Conservation (phyloP, 805 yeast species). For the Kluyveromyces lactis region DNA sequence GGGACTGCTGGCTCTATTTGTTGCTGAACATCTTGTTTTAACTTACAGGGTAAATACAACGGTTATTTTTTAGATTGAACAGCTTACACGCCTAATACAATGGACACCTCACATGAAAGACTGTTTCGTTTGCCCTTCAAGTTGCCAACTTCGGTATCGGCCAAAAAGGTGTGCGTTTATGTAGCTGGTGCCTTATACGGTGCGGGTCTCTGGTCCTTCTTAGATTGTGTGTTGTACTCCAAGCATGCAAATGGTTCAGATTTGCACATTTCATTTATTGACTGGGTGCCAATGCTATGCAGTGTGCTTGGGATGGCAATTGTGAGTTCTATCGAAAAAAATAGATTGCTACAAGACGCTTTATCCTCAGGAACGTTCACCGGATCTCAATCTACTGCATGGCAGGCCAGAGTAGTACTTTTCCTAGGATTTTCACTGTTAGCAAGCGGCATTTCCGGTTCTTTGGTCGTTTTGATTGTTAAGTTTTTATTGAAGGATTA, state of each 20-base stretch:
- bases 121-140: conserved; percentile 61
- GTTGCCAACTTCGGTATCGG: conserved; percentile 61
- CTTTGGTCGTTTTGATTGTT: conserved; percentile 77
- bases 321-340: conserved; percentile 40
- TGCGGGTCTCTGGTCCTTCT: conserved; percentile 78
- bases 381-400: conserved; percentile 50
- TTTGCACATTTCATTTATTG: conserved; percentile 84
- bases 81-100: no score
- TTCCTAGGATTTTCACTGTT: conserved; percentile 88
- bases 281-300: conserved; percentile 92
- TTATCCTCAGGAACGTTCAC: conserved; percentile 26
- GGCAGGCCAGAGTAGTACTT: conserved; percentile 89
- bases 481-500: conserved; percentile 75
- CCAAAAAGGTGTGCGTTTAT: conserved; percentile 69
- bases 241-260: conserved; percentile 76
- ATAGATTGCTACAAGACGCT: conserved; percentile 31
- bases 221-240: conserved; percentile 84
- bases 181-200: conserved; percentile 72
- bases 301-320: conserved; percentile 85
- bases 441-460: conserved; percentile 92
- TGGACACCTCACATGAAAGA: conserved; percentile 37
- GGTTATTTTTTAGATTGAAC: no score
- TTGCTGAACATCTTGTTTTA: no score
- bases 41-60: no score
- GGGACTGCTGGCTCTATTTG: no score